A percentile compares a stretch with the other conserved stretches of the same genome.
phyloP scores from a whole-genome alignment of 208 protist genomes.

The Trypanosoma lewisi region DNA sequence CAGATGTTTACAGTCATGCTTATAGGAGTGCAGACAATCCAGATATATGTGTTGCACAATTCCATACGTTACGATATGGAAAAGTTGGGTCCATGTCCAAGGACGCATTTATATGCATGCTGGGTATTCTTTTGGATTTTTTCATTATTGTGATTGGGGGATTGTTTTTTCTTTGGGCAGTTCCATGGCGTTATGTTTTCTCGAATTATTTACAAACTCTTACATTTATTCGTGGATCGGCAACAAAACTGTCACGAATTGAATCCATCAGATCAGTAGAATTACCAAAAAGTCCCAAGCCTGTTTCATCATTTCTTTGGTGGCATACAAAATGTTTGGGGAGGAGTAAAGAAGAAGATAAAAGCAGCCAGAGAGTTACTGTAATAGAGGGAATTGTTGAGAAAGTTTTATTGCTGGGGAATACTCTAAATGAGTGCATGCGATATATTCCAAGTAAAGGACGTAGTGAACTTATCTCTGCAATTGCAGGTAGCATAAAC shows the following conservation, averaged over 20 bases:
- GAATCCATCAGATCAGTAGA: neutral
- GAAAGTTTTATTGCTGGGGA: conserved; percentile 11
- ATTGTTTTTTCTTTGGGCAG: conserved; percentile 1
- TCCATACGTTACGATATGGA: neutral
- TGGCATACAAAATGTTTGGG: neutral
- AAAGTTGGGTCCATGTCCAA: conserved; percentile 24
- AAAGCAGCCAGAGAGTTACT: too few relatives aligned
- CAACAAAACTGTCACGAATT: conserved; percentile 5
- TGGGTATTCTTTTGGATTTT: conserved; percentile 29
- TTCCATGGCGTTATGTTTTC: conserved; percentile 20
- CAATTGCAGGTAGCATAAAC: neutral
- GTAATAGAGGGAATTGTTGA: conserved; percentile 6
- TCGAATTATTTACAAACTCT: conserved; percentile 4
- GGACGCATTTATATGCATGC: conserved; percentile 27
- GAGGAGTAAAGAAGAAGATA: neutral
- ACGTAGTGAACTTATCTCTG: neutral
- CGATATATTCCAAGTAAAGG: conserved; percentile 3
- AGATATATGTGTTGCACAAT: neutral
- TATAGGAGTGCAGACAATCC: neutral
- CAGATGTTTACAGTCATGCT: neutral
- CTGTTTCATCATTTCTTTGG: neutral
- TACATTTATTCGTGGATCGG: conserved; percentile 6
- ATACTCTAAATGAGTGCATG: conserved; percentile 2
- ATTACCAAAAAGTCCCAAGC: neutral
- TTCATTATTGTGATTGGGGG: conserved; percentile 16